phyloP scores from a whole-genome alignment of 306 rosid genomes.

The Potentilla sterilis region DNA sequence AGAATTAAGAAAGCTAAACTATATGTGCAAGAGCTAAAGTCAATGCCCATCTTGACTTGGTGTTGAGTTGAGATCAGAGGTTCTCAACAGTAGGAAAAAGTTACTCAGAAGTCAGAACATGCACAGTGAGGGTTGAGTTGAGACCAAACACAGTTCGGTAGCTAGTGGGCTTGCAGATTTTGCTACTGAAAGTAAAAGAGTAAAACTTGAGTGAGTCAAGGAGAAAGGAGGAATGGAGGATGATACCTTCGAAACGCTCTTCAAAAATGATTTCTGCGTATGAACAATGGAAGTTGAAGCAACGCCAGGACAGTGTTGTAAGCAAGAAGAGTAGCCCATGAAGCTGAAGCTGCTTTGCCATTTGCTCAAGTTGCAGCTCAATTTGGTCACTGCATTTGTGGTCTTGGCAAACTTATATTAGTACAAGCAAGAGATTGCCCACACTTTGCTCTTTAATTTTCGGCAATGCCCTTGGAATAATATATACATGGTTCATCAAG shows the following conservation, averaged over 20 bases:
- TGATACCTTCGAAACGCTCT: constrained; percentile 75
- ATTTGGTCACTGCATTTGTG: neutral
- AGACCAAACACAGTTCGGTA: neutral
- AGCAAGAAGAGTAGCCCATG: constrained; percentile 14
- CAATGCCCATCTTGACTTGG: constrained; percentile 1
- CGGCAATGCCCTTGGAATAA: constrained; percentile 28
- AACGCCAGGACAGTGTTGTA: constrained; percentile 12
- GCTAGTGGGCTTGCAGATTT: neutral
- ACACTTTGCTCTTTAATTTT: constrained; percentile 16
- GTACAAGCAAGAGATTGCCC: constrained; percentile 19
- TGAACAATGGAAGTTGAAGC: constrained; percentile 31
- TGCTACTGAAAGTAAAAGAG: neutral
- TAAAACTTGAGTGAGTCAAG: neutral
- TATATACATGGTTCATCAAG: neutral
- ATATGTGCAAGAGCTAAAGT: neutral
- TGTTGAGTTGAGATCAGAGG: neutral
- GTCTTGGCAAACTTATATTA: constrained; percentile 28
- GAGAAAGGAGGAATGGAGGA: neutral
- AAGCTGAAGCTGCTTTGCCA: constrained; percentile 29
- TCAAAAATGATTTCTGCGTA: constrained; percentile 75
- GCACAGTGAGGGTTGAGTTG: neutral
- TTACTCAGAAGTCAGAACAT: neutral
- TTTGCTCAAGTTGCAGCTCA: constrained; percentile 18
- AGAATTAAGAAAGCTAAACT: neutral
- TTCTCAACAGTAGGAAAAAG: neutral